Evolutionary conservation across 2,329 filamentous ascomycete genomes (phyloP), one percentile per base, ranked within the genome.

Genomic region (Xylariaceae sp.): DNA sequence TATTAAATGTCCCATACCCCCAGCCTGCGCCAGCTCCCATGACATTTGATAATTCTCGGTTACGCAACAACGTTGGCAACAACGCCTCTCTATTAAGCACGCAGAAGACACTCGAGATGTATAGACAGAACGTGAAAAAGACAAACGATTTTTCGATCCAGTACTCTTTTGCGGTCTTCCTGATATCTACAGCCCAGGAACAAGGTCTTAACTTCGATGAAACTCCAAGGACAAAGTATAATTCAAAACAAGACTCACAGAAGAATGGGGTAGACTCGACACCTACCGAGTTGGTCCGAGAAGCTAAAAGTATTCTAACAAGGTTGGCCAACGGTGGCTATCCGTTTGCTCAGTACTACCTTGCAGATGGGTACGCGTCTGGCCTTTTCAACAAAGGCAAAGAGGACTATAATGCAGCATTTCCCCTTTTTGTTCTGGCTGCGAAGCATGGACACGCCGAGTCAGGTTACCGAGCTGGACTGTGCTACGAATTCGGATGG

Each of bases 401-500:
- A 68, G 85, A 90, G 65, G 94, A 99, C 69, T 87, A 95, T 68
- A 89, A 91, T 67, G 86, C 88, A 41, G 91, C 94, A 0, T 97
- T 97, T 68, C 88, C 90, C 6, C 83, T 97, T 32, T 99, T 99
- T 68, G 80, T 96, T 39, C 83, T 94, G 12, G 94, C 94, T 6
- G 92, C 89, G 65, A 99, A 97, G 74, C 94, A 96, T 73, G 94
- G 94, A 34, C 94, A 99, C 71, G 91, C 94, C 47, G 94, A 99
- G 75, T 94, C 94, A 54, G 91, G 87, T 37, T 99, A 96, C 72
- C 88, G 94, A 53, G 87, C 92, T 50, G 94, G 88, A 12, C 78
- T 99, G 53, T 96, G 91, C 75, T 97, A 97, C 74, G 94, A 99
- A 71, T 97, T 96, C 72, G 94, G 91, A 59, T 99, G 94, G 94